Evolutionary conservation across 371 early-diverging fungal genomes (phyloP).

Genomic region (Lichtheimia ramosa): DNA sequence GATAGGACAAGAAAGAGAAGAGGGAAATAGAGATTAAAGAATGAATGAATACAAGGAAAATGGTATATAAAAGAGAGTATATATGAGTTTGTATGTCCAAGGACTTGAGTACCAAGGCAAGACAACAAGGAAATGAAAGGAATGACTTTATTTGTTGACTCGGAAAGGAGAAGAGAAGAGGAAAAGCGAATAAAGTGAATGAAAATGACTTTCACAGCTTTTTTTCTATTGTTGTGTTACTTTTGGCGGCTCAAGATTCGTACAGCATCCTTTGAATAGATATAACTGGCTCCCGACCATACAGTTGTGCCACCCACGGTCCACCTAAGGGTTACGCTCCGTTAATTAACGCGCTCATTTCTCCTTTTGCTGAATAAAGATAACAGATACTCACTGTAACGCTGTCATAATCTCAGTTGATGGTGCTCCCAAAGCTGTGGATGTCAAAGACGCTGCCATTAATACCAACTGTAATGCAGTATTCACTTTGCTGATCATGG

Average conservation of each 20-base stretch:
- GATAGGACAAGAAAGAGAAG: constrained; percentile 2
- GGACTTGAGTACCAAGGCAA: neutral
- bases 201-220: constrained; percentile 1
- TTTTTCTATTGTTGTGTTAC: constrained; percentile 1
- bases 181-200: neutral
- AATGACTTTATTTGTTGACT: neutral
- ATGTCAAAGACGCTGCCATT: constrained; percentile 75
- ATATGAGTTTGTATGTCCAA: too few species aligned
- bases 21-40: neutral
- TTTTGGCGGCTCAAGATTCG: constrained; percentile 44
- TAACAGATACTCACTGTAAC: constrained; percentile 32
- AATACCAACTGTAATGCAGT: constrained; percentile 87
- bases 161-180: constrained; percentile 4
- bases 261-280: constrained; percentile 77
- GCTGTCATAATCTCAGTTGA: constrained; percentile 34
- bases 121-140: constrained; percentile 1
- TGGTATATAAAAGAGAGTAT: too few species aligned
- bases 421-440: constrained; percentile 32
- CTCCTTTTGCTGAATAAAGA: neutral
- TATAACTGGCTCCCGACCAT: constrained; percentile 77
- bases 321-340: constrained; percentile 38
- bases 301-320: constrained; percentile 82
- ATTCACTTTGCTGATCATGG: constrained; percentile 86
- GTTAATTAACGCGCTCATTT: neutral
- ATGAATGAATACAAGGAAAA: too few species aligned